Evolutionary conservation across 306 rosid species (phyloP), one percentile per base, ranked within the genome.

Genomic region (Corylus heterophylla): DNA sequence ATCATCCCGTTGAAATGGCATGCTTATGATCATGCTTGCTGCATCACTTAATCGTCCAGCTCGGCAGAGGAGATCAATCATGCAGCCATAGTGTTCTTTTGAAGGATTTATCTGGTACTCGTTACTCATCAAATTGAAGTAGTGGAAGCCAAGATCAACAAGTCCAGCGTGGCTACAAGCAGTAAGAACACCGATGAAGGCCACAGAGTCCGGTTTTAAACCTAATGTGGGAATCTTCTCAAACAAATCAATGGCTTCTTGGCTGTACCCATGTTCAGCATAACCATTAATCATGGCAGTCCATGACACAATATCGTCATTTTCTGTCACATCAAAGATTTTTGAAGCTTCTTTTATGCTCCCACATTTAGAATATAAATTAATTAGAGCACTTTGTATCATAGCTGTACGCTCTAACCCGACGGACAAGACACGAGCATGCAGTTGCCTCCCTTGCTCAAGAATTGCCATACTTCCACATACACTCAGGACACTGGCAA

Each of bases 101-200:
- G 91, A 85, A 76, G 94, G 96, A 85, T 52, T 79, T 75, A 90
- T 89, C 58, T 4, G 51, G 70, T 87, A 87, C 61, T 89, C 68
- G 63, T 73, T 62, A 9, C 55, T 86, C 97, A 90, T 87, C 37
- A 83, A 79, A 69, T 67, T 78, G 77, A 87, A 92, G 83, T 85
- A 89, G 79, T 82, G 31, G 83, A 89, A 87, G 52, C 97, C 93
- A 74, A 88, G 98, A 88, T 88, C 92, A 79, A 86, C 86, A 72
- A 90, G 78, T 79, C 98, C 98, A 80, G 86, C 92, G 78, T 91
- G 98, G 89, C 88, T 85, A 84, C 97, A 91, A 45, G 98, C 91
- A 47, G 88, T 75, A 76, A 93, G 85, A 79, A 91, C 91, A 45
- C 93, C 94, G 0, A 93, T 86, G 78, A 91, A 93, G 67, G 94